Evolutionary conservation across 1,139 yeast species (phyloP), one percentile per base, ranked within the genome.

Genomic region (Kurtzmaniella natalensis): DNA sequence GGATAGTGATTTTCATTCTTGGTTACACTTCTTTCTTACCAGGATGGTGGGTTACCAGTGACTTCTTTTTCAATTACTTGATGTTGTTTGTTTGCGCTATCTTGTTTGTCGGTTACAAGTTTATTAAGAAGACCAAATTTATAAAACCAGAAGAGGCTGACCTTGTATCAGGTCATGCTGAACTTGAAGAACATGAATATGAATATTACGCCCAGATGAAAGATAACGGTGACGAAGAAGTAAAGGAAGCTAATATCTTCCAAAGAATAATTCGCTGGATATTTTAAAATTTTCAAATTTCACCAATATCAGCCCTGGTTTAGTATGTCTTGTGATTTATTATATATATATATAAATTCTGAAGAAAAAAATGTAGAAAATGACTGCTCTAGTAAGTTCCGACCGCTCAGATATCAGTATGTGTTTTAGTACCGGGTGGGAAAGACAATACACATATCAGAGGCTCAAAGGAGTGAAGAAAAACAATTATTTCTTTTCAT

Each of bases 151-250:
- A 44, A 13, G 63, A 59, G 7, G 65, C 62, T 5, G 71, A 64
- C 38, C 55, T 64, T 43, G 45, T 43, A 25, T 50, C 59, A 10
- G 70, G 70, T 6, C 48, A 63, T 5, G 67, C 59, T 18, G 70
- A 62, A 34, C 52, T 64, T 31, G 70, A 64, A 46, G 69, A 61
- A 38, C 72, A 65, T 41, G 72, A 67, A 43, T 64, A 62, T 40
- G 63, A 61, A 32, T 62, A 53, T 40, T 63, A 64, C 37, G 68
- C 58, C 14, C 43, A 47, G 33, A 37, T 50, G 32, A 57, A 53
- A 33, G 40, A 34, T 16, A 25, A 35, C 8, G 39, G 36, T 14
- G 32, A 39, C 11, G 28, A 30, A 9, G 32, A 35, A 17, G 25
- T 26, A 5, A 31, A 17, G 15, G n/a, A 21, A 6, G 30, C 21